phyloP scores from a whole-genome alignment of 805 yeast genomes.

The Metschnikowia hibisci region DNA sequence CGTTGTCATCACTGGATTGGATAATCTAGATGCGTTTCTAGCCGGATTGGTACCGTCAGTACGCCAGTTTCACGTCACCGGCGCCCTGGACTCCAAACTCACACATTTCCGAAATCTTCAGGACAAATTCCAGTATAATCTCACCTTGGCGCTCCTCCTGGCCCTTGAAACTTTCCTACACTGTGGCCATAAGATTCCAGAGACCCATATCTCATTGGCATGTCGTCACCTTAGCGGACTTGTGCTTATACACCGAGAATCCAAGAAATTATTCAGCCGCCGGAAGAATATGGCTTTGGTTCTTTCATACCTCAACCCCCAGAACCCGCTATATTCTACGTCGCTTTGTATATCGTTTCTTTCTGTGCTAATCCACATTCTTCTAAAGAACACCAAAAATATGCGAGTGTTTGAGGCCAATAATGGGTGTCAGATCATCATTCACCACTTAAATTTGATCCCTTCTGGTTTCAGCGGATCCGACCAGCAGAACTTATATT shows the following conservation, averaged over 20 bases:
- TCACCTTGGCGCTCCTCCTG: conserved; percentile 35
- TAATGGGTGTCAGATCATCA: conserved; percentile 52
- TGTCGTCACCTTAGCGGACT: conserved; percentile 54
- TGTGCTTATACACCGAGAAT: conserved; percentile 53
- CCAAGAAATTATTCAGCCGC: conserved; percentile 47
- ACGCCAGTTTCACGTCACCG: conserved; percentile 8
- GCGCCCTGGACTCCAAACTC: conserved; percentile 9
- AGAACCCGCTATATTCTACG: conserved; percentile 10
- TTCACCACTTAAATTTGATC: conserved; percentile 30
- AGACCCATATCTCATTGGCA: conserved; percentile 16
- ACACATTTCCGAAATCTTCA: conserved; percentile 43
- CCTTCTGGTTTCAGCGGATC: background rate
- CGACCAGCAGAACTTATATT: conserved; percentile 48
- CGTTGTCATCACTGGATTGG: conserved; percentile 9
- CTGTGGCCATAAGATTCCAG: conserved; percentile 3
- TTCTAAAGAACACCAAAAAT: conserved; percentile 54
- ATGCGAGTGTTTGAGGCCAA: conserved; percentile 56
- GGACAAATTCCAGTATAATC: conserved; percentile 50
- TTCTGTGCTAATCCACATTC: conserved; percentile 52
- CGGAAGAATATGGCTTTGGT: conserved; percentile 37
- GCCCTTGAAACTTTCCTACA: conserved; percentile 14
- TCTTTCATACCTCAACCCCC: conserved; percentile 22
- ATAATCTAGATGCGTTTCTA: conserved; percentile 10
- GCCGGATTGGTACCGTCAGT: conserved; percentile 12
- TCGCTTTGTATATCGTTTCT: conserved; percentile 35